These are phyloP conservation scores for Xylaria scruposa DNA, from an alignment of 495 filamentous ascomycete species.

Conservation along the genomic window DNA sequence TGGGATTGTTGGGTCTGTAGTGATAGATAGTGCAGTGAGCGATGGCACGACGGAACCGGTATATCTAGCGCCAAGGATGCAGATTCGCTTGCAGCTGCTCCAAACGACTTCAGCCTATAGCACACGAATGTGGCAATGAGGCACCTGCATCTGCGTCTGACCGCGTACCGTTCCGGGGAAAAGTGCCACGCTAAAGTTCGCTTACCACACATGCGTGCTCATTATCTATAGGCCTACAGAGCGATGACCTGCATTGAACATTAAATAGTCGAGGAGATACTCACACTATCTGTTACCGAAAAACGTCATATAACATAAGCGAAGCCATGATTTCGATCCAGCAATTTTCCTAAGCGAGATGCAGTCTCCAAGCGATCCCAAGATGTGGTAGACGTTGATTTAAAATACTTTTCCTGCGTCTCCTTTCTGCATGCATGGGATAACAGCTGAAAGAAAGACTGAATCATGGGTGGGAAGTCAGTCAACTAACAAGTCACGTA, in stretches of 20 bases:
- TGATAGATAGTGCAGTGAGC: not conserved
- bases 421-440: not conserved
- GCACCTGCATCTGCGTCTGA: constrained; percentile 9
- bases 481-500: not conserved
- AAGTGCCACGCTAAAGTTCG: constrained; percentile 9
- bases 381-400: not conserved
- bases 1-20: not conserved
- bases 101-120: constrained; percentile 22
- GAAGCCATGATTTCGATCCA: not conserved
- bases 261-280: not conserved
- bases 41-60: constrained; percentile 11
- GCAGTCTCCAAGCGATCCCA: not conserved
- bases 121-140: not conserved
- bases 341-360: constrained; percentile 8
- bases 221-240: not conserved
- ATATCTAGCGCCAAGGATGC: constrained; percentile 7
- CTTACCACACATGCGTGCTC: not conserved
- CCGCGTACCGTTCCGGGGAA: not conserved
- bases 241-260: not conserved
- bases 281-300: not conserved
- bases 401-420: not conserved
- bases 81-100: constrained; percentile 22
- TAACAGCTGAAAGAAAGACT: not conserved
- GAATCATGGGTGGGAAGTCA: not conserved
- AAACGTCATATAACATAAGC: constrained; percentile 19